Evolutionary conservation across 2,329 filamentous ascomycete species (phyloP), one percentile per base, ranked within the genome.

Genomic region (Sordariomycetes sp.): DNA sequence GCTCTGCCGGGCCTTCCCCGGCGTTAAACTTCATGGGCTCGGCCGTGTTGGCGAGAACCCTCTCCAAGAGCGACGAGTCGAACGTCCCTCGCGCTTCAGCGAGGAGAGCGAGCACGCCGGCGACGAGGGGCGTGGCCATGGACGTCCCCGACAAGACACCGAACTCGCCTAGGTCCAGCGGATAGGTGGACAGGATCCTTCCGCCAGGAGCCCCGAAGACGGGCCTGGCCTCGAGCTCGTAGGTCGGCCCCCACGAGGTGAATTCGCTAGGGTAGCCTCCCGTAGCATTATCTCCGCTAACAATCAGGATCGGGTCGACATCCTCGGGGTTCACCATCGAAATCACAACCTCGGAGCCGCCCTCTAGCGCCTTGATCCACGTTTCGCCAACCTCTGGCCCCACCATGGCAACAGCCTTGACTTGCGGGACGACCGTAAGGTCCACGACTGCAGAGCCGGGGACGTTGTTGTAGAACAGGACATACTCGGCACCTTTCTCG

Each of bases 181-280:
- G 80, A 61, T 72, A 84, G 0, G 80, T 84, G 10, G 80, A 82
- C 28, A 85, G 66, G 52, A 85, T 82, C 55, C 73, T 72, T 53
- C 79, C 79, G 39, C 81, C 80, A 2, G 79, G 76, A 1, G 78
- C 71, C n/a, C 74, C 76, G 50, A 82, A 66, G 61, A 82, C 74
- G 0, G 80, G 80, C 66, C 81, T 81, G 53, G 78, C 66, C 52
- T 77, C 74, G 61, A 80, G 70, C 63, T 85, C 80, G 65, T 74
- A 84, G 2, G 76, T 81, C 2, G 82, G 82, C 8, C 81, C 81
- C 81, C 81, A 85, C 6, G 75, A 77, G 50, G 77, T 80, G 65
- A 71, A 83, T 5, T 66, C 67, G 62, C 76, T 81, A 36, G 78
- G 64, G 52, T 74, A 77, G 7, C 81, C 82, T 1, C 76, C 78